Base-by-base conservation (phyloP, 2,329 filamentous ascomycete genomes). In the Aspergillus texensis region DNA sequence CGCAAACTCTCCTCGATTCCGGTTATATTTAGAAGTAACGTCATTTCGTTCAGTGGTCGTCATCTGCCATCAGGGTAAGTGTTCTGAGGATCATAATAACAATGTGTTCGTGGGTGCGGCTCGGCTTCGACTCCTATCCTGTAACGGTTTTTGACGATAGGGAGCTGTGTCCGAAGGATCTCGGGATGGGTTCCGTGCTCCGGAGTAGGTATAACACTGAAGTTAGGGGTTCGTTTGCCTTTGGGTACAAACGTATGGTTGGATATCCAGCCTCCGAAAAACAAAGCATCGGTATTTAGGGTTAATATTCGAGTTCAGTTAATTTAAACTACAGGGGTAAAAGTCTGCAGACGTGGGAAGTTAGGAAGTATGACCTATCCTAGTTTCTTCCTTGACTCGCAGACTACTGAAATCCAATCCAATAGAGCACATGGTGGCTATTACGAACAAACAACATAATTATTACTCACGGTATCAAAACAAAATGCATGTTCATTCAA, bases 31-130 rank as follows among this genome's bases (percentile, higher is more conserved):
- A 55, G 52, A 16, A 55, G 10, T 10, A 41, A 36, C 5, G 16
- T 54, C 30, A 21, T 54, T 54, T 54, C 11, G 19, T 14, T n/a
- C 4, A 4, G 24, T 50, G 46, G 11, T 28, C 6, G 2, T 28
- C 26, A 30, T 24, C 9, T 12, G 34, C 32, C 6, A 34, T 14
- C 52, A 36, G 6, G 52, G 52, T n/a, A 55, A 39, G 52, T 39
- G 52, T 55, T 55, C 32, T 55, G 52, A 39, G 11, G n/a, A 55
- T 55, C 52, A 36, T 39, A 55, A 55, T 55, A 24, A 24, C 21
- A 26, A 24, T 39, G 30, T 10, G 52, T 55, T 55, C 34, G 48
- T 19, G 28, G 28, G 26, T 52, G 26, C 36, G 58, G 57, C 21
- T 53, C 57, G 34, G 46, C 30, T 26, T 30, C 28, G 45, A 52